Evolutionary conservation across 305 asterid genomes (phyloP), one percentile per base, ranked within the genome.

Genomic region (Solanum hybrid): DNA sequence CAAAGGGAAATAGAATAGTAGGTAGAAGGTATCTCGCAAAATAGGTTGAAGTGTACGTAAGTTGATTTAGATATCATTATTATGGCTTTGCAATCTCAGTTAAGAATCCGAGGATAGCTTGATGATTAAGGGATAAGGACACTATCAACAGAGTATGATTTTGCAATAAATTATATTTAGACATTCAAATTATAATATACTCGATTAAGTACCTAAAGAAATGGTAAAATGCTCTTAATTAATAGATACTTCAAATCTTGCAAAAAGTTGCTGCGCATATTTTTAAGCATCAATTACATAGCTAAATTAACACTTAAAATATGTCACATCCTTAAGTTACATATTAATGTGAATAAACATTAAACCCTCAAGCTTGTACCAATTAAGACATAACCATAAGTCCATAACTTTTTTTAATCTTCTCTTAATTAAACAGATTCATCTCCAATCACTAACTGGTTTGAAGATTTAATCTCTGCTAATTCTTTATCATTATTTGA

Each of bases 341-440:
- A 7, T 2, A 29, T 29, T 13, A 73, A 73, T 73, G 6, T 14
- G 10, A 15, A 73, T 73, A 31, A 73, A 2, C n/a, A 13, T 15
- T 73, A 29, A 73, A 27, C 35, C 36, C 78, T 11, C 77, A 60
- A 60, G 71, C 71, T 60, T 71, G 77, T 71, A 71, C 14, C 34
- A 24, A 24, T 11, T 71, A 4, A 29, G 78, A 10, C n/a, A 29
- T 29, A 73, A 73, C n/a, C n/a, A 72, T 27, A 72, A 69, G 4
- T 56, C 69, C 69, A 56, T 19, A 56, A 56, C 69, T 7, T 32
- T 14, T 76, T 32, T 17, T 45, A 22, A 17, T 51, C 34, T 5
- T 9, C 6, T 22, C 72, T 45, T 81, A 24, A 12, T 84, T 90
- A 40, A 75, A 85, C 77, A 87, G 90, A 89, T 89, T 89, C 87